These are phyloP conservation scores for Tremella fuciformis DNA, from an alignment of 768 basidiomycete genomes.

Conservation along the genomic window DNA sequence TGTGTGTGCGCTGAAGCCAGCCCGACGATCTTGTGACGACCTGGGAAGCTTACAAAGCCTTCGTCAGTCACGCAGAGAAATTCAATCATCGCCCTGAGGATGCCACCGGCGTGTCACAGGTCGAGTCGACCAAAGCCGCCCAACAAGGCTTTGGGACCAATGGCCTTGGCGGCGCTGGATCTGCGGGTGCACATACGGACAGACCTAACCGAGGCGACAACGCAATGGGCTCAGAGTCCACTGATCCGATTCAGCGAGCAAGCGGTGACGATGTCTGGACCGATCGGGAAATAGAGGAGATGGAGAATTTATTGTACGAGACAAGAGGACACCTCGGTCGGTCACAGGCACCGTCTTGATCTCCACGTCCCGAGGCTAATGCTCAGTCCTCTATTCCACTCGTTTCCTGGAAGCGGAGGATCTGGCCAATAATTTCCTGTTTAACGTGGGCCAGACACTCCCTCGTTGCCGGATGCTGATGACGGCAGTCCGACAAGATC, in stretches of 20 bases:
- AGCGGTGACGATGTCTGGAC: constrained; percentile 66
- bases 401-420: constrained; percentile 93
- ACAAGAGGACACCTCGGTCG: constrained; percentile 82
- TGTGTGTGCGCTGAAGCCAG: constrained; percentile 15
- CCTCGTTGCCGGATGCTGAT: neutral
- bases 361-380: constrained; percentile 6
- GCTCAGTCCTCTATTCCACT: constrained; percentile 74
- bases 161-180: constrained; percentile 53
- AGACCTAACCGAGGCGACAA: constrained; percentile 26
- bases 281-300: constrained; percentile 78
- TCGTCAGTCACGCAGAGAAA: constrained; percentile 56
- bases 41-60: constrained; percentile 95
- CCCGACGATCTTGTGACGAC: constrained; percentile 91
- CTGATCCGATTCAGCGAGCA: constrained; percentile 38
- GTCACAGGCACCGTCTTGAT: constrained; percentile 32
- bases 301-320: constrained; percentile 76
- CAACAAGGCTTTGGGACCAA: constrained; percentile 50
- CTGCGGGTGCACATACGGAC: constrained; percentile 51
- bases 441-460: constrained; percentile 58
- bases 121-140: constrained; percentile 47
- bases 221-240: constrained; percentile 26
- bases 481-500: constrained; percentile 59
- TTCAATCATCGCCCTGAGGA: constrained; percentile 51
- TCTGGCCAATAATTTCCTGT: constrained; percentile 84
- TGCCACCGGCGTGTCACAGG: constrained; percentile 37